Evolutionary conservation across 1,284 basidiomycete genomes (phyloP).

Genomic region (Gomphus bonarii): DNA sequence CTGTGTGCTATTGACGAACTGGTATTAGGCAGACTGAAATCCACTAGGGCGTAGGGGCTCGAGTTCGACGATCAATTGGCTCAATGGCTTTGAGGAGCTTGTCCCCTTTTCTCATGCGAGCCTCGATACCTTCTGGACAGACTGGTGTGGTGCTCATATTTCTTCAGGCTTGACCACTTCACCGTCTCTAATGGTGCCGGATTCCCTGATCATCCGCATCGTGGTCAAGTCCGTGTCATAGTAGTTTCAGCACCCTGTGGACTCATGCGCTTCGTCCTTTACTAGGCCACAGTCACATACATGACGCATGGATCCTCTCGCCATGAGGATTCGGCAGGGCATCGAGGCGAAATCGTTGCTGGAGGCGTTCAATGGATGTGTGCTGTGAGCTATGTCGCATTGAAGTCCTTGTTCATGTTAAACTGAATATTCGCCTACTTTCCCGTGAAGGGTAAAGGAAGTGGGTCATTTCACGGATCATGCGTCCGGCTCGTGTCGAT

Average conservation of each 20-base stretch:
- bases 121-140: conserved; percentile 6
- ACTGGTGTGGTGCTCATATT: not conserved
- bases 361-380: conserved; percentile 97
- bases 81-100: conserved; percentile 66
- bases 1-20: conserved; percentile 5
- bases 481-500: not conserved
- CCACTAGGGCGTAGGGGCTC: conserved; percentile 74
- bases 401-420: not conserved
- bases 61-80: conserved; percentile 87
- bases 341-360: conserved; percentile 69
- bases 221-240: conserved; percentile 72
- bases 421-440: not conserved
- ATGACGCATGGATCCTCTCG: conserved; percentile 77
- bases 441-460: conserved; percentile 28
- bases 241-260: not conserved
- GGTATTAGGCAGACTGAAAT: not conserved
- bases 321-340: conserved; percentile 91
- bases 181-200: conserved; percentile 53
- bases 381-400: conserved; percentile 44
- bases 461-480: conserved; percentile 20
- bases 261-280: not conserved
- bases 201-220: conserved; percentile 82
- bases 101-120: conserved; percentile 79
- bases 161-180: conserved; percentile 55
- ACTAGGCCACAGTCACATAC: conserved; percentile 50